Evolutionary conservation across 176 grass and related monocot species (phyloP), one percentile per base, ranked within the genome.

Genomic region (Elymus sibiricus): DNA sequence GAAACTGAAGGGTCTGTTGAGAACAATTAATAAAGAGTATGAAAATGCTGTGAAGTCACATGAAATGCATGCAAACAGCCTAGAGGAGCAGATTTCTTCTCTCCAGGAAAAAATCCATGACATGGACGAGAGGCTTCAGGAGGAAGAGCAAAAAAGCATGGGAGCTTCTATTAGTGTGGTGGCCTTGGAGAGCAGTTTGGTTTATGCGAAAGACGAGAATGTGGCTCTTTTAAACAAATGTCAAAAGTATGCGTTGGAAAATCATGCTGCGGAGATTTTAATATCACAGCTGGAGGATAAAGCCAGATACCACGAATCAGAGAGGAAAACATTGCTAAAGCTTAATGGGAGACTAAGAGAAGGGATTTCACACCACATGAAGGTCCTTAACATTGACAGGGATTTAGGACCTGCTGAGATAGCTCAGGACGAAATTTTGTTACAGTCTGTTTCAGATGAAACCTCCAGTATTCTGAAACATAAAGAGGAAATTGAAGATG

Each of bases 141-240:
- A 87, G 31, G 82, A 94, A 82, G 86, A 96, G 44, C 64, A 88
- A 46, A 92, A 88, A 69, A 73, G 77, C 59, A 83, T 89, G 9
- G 82, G 51, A 90, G 66, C 73, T 80, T 91, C 76, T 35, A 79
- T 95, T 77, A 82, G 78, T 73, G 90, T 86, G 84, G 83, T 91
- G 70, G 82, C 94, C 44, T 91, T 96, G 79, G 76, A 94, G 77
- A 92, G 60, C 44, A 91, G 78, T 87, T 93, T 95, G 80, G 87
- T 35, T 72, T 86, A 98, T 85, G 87, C 89, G 69, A 84, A 81
- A 84, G 88, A 92, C 25, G 88, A 85, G 58, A 91, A 92, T 64
- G 39, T 63, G 11, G 12, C 25, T 88, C 90, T 95, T 84, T 88
- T 82, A 35, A 49, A 61, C 61, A 77, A 92, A 84, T 86, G 79